Evolutionary conservation across 2,329 filamentous ascomycete species (phyloP), one percentile per base, ranked within the genome.

Genomic region (Exophiala spinifera): DNA sequence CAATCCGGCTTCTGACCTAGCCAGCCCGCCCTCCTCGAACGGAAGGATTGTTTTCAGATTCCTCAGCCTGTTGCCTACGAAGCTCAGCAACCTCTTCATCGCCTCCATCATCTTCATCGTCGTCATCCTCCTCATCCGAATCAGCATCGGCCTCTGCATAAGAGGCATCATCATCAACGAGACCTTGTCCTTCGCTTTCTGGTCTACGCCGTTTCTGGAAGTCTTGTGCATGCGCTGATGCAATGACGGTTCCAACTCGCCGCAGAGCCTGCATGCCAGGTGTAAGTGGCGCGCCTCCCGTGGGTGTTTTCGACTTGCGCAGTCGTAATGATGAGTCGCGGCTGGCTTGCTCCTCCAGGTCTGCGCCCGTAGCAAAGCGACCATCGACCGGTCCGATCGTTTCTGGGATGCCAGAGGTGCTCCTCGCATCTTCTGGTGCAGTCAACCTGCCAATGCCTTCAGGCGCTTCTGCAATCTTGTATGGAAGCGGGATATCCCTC

Each of bases 171-270:
- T 64, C 66, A 15, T 69, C 68, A 7, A 66, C 68, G 14, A 31
- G 28, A 3, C 51, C 48, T 8, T 25, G n/a, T 6, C 66, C 65
- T 13, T 75, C 67, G 11, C 74, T 67, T 33, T 76, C 75, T 0
- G 78, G 77, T 23, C 76, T 79, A 59, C 83, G 80, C 69, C 83
- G 88, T 74, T 94, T 87, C 72, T 95, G 88, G 69, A 96, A 97
- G 72, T 97, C 92, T 69, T 95, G 87, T 57, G 83, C 87, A 69
- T 97, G 94, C 4, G 92, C 92, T 57, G 86, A 81, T 3, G 89
- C 87, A 62, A 96, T 78, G n/a, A 91, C 84, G 13, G 79, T 83
- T 4, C 81, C 83, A 11, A 86, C 78, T 1, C 79, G 73, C n/a
- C 71, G 6, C 72, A 76, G 19, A 63, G 62, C 42, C 23, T 60